Base-by-base conservation (phyloP, 805 yeast genomes). In the Diddensiella santjacobensis region DNA sequence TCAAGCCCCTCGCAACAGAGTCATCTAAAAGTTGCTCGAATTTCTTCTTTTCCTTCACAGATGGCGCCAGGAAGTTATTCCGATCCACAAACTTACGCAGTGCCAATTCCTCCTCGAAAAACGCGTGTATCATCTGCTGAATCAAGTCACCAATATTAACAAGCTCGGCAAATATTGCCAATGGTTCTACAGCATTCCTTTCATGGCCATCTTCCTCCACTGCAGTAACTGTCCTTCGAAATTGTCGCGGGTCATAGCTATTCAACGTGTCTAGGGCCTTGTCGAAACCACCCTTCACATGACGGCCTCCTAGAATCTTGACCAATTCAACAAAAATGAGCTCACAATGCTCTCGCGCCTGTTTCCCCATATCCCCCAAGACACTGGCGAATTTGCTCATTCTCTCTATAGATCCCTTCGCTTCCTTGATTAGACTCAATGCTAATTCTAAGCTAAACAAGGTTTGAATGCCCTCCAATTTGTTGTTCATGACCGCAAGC, bases 141-240 rank as follows among this genome's bases (percentile, higher is more conserved):
- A 93, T 87, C 49, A 91, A 71, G 64, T 91, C 99, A 3, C 96
- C 97, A 51, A 87, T 82, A 58, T 90, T 93, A 30, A 93, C 93
- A 48, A 93, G 74, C 62, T 91, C 97, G 15, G 95, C 84, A 58
- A 93, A 91, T 40, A 86, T 79, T 0, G 84, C 84, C 45, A 91
- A 71, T 0, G 98, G 98, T 53, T 85, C 95, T n/a, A 86, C 83
- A 2, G 69, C 64, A 17, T 40, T 29, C 22, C 50, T 43, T 36
- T 56, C 58, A 18, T 44, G 55, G 1, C 50, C 54, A 5, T 45
- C 53, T 22, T 42, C 48, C 15, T 52, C 56, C 4, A 35, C 42
- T 3, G 40, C 51, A 2, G 58, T 47, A 18, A 60, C 56, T 1
- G 61, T 52, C 3, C 64, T 57, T 4, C 68, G 61, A 42, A 60